Evolutionary conservation across 2,329 filamentous ascomycete genomes (phyloP), one percentile per base, ranked within the genome.

Genomic region (Davidsoniella eucalypti): DNA sequence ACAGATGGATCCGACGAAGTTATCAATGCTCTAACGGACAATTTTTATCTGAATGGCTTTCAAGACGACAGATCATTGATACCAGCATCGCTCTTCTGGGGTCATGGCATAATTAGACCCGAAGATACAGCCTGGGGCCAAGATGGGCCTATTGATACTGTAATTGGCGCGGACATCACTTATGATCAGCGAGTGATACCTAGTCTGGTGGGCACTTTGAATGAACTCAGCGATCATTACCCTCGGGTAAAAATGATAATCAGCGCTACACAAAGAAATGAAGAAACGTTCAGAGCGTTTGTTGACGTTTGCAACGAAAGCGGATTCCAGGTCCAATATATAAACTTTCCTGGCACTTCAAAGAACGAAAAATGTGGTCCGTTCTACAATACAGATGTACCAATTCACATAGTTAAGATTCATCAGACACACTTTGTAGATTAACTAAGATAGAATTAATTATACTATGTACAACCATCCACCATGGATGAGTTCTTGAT

Each of bases 1-100:
- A 85, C 84, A 0, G 85, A 92, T 59, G 84, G 84, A 2, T 83
- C 83, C 12, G 76, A 80, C 56, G 76, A 80, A 49, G 81, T 88
- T 1, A 74, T 87, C 46, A 75, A 79, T 57, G 73, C 74, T 36
- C 66, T 88, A 36, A 71, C 73, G 1, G 78, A 78, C 40, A 88
- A 82, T 56, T 64, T 85, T 36, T 79, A 76, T 55, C 65, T 87
- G 46, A 88, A 87, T 57, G 69, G 67, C 5, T 68, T 87, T 0
- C 72, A 80, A 51, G 67, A 68, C 14, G 66, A 53, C 65, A 4
- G 57, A 60, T 1, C 54, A 16, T 5, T 53, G 21, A 23, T 44
- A 1, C 39, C 52, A 12, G 49, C 44, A 3, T 44, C 48, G 16
- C 60, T 85, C 29, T 71, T 70, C 60, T 86, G 82, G 81, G 82